These are phyloP conservation scores for Tolypocladium sp. DNA, from an alignment of 2,329 filamentous ascomycete species.

Conservation along the genomic window DNA sequence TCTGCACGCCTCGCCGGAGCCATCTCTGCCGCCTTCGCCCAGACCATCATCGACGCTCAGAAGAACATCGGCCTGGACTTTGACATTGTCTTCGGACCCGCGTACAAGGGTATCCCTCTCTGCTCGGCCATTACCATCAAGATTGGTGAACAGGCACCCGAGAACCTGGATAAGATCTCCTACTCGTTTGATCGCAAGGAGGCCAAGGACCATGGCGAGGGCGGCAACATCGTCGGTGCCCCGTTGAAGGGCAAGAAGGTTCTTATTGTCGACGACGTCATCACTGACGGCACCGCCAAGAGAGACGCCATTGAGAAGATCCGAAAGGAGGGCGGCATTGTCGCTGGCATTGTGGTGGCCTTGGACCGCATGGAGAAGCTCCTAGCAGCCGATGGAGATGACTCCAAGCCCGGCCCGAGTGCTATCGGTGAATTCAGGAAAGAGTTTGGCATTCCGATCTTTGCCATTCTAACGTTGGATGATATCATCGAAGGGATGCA, in stretches of 20 bases:
- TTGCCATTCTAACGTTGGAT: constrained; percentile 74
- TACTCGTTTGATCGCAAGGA: constrained; percentile 97
- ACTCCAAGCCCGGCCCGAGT: constrained; percentile 61
- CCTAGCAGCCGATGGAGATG: constrained; percentile 53
- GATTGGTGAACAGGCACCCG: constrained; percentile 59
- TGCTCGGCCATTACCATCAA: constrained; percentile 68
- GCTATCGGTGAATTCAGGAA: constrained; percentile 79
- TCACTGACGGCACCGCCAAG: constrained; percentile 91
- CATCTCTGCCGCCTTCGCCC: constrained; percentile 74
- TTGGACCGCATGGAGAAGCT: constrained; percentile 83
- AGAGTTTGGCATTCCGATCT: constrained; percentile 75
- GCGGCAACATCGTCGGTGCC: constrained; percentile 84
- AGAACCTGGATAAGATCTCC: constrained; percentile 58
- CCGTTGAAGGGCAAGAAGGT: constrained; percentile 76
- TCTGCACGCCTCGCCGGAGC: constrained; percentile 67
- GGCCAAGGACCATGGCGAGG: constrained; percentile 91
- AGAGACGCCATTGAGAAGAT: constrained; percentile 82
- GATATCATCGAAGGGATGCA: constrained; percentile 69
- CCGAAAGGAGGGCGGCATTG: too few species aligned
- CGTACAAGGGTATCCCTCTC: constrained; percentile 96
- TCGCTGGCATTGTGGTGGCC: constrained; percentile 82
- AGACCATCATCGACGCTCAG: constrained; percentile 46
- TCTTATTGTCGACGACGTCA: constrained; percentile 91
- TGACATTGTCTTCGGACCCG: constrained; percentile 86
- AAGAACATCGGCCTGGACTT: too few species aligned